Base-by-base conservation (phyloP, 2,329 filamentous ascomycete species). In the Incumbomyces delicatus region DNA sequence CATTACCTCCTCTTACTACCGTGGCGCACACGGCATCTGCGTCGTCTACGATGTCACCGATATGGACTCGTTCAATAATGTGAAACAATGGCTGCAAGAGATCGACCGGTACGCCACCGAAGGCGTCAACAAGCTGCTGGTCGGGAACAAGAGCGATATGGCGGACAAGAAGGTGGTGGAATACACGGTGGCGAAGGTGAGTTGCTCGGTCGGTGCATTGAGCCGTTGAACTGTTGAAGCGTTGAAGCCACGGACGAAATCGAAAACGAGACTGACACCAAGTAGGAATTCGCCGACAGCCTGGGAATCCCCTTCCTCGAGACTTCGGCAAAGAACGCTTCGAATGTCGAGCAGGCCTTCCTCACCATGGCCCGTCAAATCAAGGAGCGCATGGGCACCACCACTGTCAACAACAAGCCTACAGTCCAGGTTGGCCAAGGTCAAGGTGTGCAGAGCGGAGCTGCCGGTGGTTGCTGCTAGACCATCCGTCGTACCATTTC, bases 121-220 rank as follows among this genome's bases (percentile, higher is more conserved):
- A 73, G 92, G 92, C 57, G 92, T 98, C 65, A 98, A 98, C 81
- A 98, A 98, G 80, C 79, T 98, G 57, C 82, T 98, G 53, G 90
- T 98, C 53, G 92, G 92, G 65, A 98, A 98, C 85, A 98, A 98
- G 85, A 95, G 88, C 73, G 92, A 98, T 85, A 96, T 98, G 88
- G 82, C 90, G 50, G 92, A 98, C 74, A 98, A 98, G 85, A 98
- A 96, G 78, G 92, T 96, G 34, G 92, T 98, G 53, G 92, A 98
- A 71, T 98, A 98, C 80, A 94, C 88, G 55, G 92, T 96, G 59
- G 92, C 92, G 60, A 98, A 98, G 87, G 92, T 95, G 75, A 51
- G 77, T 61, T 39, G 30, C 39, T n/a, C 42, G 22, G 8, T 27
- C n/a, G n/a, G n/a, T n/a, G n/a, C n/a, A n/a, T n/a, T n/a, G n/a